phyloP scores from a whole-genome alignment of 1,284 basidiomycete genomes.

The Hemileia vastatrix region DNA sequence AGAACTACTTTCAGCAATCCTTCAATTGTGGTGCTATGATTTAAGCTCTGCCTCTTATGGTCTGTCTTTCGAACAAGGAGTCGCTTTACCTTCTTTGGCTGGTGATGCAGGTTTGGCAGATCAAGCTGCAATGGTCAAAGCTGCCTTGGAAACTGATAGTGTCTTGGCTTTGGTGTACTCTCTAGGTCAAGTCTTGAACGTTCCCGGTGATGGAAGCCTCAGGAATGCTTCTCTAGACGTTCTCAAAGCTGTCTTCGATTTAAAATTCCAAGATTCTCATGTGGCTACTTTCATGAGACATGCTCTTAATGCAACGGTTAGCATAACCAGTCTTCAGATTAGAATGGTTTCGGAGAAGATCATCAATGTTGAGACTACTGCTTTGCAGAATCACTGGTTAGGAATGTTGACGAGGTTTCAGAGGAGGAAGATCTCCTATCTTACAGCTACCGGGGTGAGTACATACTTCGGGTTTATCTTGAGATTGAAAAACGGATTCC shows the following conservation, averaged over 20 bases:
- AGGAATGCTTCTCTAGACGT: neutral
- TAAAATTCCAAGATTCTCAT: neutral
- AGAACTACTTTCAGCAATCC: constrained; percentile 33
- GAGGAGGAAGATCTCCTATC: neutral
- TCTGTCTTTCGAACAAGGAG: constrained; percentile 20
- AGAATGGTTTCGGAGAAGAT: no score
- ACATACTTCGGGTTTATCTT: neutral
- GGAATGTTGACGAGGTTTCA: no score
- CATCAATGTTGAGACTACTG: no score
- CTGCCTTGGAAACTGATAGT: constrained; percentile 29
- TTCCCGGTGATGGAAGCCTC: neutral
- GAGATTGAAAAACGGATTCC: neutral
- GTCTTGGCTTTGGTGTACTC: constrained; percentile 26
- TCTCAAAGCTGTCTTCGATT: neutral
- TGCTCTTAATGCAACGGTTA: neutral
- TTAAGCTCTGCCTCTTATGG: constrained; percentile 27
- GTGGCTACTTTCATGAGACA: constrained; percentile 2
- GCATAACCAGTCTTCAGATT: neutral
- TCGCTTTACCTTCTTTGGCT: neutral
- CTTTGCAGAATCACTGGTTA: no score
- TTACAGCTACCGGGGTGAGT: neutral
- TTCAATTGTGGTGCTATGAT: constrained; percentile 34
- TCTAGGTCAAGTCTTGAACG: constrained; percentile 22
- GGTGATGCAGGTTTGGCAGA: neutral
- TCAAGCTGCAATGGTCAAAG: constrained; percentile 19